Evolutionary conservation across 768 basidiomycete genomes (phyloP).

Genomic region (Pisolithus orientalis): DNA sequence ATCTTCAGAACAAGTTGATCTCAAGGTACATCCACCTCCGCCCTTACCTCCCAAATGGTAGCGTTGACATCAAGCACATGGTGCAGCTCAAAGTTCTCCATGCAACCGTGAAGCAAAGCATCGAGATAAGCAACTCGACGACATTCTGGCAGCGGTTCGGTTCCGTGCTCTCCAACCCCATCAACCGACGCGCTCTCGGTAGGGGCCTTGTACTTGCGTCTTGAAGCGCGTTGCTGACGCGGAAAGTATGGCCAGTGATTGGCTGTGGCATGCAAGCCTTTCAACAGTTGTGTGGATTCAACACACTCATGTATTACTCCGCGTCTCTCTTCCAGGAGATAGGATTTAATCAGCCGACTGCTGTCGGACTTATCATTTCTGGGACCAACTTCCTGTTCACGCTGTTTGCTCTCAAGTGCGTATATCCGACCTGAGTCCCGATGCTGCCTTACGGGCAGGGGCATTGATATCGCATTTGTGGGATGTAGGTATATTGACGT

Average conservation of each 20-base stretch:
- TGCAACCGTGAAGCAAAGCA: slow-evolving; percentile 53
- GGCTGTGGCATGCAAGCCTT: slow-evolving; percentile 78
- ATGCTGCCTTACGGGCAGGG: neutral
- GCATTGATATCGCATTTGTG: neutral
- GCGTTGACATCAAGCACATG: neutral
- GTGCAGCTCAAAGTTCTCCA: slow-evolving; percentile 51
- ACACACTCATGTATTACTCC: slow-evolving; percentile 71
- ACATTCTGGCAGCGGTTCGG: slow-evolving; percentile 50
- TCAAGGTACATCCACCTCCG: slow-evolving; percentile 41
- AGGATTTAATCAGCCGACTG: slow-evolving; percentile 78
- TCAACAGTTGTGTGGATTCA: slow-evolving; percentile 83
- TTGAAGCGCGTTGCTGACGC: neutral
- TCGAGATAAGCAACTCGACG: slow-evolving; percentile 55
- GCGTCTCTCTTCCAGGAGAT: slow-evolving; percentile 76
- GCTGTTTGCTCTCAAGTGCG: slow-evolving; percentile 60
- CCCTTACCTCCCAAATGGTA: no score
- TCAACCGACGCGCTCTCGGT: slow-evolving; percentile 69
- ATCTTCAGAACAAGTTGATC: slow-evolving; percentile 54
- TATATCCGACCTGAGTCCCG: neutral
- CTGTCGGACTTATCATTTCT: slow-evolving; percentile 72
- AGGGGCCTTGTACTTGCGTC: slow-evolving; percentile 15
- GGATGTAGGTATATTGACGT: slow-evolving; percentile 46
- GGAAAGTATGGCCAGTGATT: slow-evolving; percentile 40
- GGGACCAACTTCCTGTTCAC: slow-evolving; percentile 79
- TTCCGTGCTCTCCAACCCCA: slow-evolving; percentile 48